Conservation (phyloP, 805 yeast species). For the Peterozyma xylosa region DNA sequence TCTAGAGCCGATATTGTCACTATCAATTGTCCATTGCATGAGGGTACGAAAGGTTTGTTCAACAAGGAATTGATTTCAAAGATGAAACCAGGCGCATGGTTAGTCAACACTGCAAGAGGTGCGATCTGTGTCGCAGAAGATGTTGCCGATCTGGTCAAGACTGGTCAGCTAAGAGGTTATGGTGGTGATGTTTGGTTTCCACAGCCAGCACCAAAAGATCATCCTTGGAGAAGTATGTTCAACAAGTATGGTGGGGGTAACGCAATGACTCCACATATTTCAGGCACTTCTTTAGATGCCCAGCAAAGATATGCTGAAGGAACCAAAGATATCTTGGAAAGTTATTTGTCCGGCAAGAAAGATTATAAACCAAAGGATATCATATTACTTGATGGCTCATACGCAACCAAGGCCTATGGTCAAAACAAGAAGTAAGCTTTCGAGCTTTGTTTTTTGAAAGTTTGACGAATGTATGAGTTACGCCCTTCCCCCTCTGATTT, state of each 20-base stretch:
- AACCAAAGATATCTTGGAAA: constrained; percentile 53
- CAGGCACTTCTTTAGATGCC: constrained; percentile 77
- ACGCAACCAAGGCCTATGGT: constrained; percentile 72
- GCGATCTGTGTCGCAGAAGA: constrained; percentile 70
- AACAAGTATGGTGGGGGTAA: constrained; percentile 69
- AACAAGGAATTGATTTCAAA: constrained; percentile 58
- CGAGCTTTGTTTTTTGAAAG: too few species aligned
- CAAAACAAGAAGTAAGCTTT: constrained; percentile 24
- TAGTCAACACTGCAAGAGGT: constrained; percentile 78
- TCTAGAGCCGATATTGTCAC: constrained; percentile 66
- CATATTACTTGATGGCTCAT: constrained; percentile 63
- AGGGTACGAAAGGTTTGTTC: constrained; percentile 58
- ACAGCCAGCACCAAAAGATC: constrained; percentile 75
- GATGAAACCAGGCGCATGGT: constrained; percentile 67
- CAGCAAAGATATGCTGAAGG: constrained; percentile 70
- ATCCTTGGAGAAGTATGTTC: constrained; percentile 69
- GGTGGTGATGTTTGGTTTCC: constrained; percentile 85
- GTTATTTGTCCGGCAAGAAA: constrained; percentile 51
- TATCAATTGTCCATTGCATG: constrained; percentile 72
- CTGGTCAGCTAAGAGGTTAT: constrained; percentile 69
- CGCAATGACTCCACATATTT: constrained; percentile 79
- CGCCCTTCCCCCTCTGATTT: too few species aligned
- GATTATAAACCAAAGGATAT: constrained; percentile 75
- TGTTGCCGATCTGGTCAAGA: constrained; percentile 63
- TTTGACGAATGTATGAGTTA: too few species aligned